Evolutionary conservation across 805 yeast genomes (phyloP), one percentile per base, ranked within the genome.

Genomic region (Komagataella phaffii): DNA sequence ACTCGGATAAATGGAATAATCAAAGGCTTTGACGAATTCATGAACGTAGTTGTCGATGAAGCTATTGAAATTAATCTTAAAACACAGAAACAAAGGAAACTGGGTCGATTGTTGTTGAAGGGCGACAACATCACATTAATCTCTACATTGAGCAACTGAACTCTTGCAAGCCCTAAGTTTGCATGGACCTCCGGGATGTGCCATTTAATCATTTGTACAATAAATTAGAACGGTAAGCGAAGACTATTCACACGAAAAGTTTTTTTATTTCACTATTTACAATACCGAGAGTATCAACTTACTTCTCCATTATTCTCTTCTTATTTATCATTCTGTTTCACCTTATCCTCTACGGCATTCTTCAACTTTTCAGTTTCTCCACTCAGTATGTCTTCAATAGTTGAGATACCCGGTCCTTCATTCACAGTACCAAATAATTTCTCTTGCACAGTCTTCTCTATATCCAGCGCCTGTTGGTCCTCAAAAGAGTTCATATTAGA

Each of bases 11-110:
- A 85, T 58, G 99, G 99, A 1, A 78, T 75, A 54, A 82, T 93
- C 30, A 74, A 83, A 54, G 99, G 99, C 1, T 91, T 95, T 66
- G 99, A 93, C 66, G 99, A 95, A 69, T 91, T 90, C 61, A 95
- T 93, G 99, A 93, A 93, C 63, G 68, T 79, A 8, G 82, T 78
- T 18, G 56, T 79, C 12, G 83, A 78, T 52, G 81, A 79, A 24
- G 82, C 83, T 1, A 68, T 70, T 14, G 96, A 95, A 59, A 71
- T 91, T 5, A 71, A 75, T 50, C 62, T 63, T n/a, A 75, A 75
- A 44, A 47, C 54, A 2, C 80, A 80, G 1, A 73, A 74, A 49
- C 70, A 71, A 51, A 76, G 79, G 24, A 66, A 68, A n/a, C 61
- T 88, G 53, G 96, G 96, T 1, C 72, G 85, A 53, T 78, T 93